A percentile compares a stretch with the other conserved stretches of the same genome.
These are phyloP conservation scores for Phlyctochytrium bullatum DNA, from an alignment of 192 early-diverging fungal genomes.

Conservation along the genomic window DNA sequence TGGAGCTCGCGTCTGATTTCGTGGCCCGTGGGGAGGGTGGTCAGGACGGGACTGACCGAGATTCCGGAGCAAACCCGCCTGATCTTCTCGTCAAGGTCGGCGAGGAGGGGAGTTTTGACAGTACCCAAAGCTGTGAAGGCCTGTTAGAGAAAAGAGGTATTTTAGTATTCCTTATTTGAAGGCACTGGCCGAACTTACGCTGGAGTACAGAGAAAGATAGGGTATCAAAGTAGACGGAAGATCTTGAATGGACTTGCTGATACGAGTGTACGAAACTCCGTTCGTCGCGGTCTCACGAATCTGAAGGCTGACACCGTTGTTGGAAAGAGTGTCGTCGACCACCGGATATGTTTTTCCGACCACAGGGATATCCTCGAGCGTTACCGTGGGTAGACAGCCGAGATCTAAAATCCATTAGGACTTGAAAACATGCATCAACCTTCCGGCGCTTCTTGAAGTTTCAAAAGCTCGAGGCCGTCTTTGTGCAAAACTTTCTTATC, in stretches of 20 bases:
- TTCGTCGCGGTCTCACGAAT: conserved; percentile 82
- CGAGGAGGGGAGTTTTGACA: conserved; percentile 47
- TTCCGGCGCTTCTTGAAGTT: conserved; percentile 70
- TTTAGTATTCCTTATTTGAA: neutral
- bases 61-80: conserved; percentile 84
- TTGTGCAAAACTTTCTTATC: conserved; percentile 62
- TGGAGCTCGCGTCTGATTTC: neutral
- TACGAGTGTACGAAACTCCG: conserved; percentile 85
- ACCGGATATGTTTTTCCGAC: conserved; percentile 60
- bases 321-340: conserved; percentile 10
- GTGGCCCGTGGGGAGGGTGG: conserved; percentile 4
- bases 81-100: conserved; percentile 84
- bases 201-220: conserved; percentile 77
- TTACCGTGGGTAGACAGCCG: conserved; percentile 77
- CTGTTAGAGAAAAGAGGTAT: conserved; percentile 16
- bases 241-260: conserved; percentile 62
- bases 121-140: conserved; percentile 46
- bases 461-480: conserved; percentile 65
- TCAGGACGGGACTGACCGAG: conserved; percentile 58
- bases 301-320: conserved; percentile 60
- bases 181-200: conserved; percentile 37
- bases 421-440: conserved; percentile 20
- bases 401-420: conserved; percentile 51
- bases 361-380: conserved; percentile 71
- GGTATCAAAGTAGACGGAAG: conserved; percentile 65